These are phyloP conservation scores for Andrographis paniculata DNA, from an alignment of 305 asterid species.

Conservation along the genomic window DNA sequence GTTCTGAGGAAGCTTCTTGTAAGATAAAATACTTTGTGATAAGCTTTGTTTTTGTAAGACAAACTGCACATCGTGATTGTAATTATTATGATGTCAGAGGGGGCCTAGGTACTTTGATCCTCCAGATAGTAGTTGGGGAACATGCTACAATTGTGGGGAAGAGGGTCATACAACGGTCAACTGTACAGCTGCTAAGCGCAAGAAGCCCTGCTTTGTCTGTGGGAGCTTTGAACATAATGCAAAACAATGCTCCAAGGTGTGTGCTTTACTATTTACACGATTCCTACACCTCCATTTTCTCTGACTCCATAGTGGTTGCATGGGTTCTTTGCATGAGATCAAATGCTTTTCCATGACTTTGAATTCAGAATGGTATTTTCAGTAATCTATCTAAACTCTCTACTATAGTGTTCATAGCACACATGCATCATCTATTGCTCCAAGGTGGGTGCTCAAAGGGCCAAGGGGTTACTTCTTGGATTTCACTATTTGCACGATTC, in stretches of 20 bases:
- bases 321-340: too few species aligned
- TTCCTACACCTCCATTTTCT: too few species aligned
- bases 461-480: neutral
- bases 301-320: neutral
- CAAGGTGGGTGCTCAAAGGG: constrained; percentile 20
- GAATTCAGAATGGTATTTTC: too few species aligned
- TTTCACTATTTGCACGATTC: too few species aligned
- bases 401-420: too few species aligned
- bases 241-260: constrained; percentile 70
- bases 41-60: constrained; percentile 25
- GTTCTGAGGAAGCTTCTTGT: constrained; percentile 92
- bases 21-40: constrained; percentile 48
- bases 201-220: constrained; percentile 93
- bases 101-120: constrained; percentile 99
- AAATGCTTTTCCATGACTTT: too few species aligned
- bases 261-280: too few species aligned
- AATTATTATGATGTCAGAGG: constrained; percentile 55
- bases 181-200: constrained; percentile 78
- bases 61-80: constrained; percentile 18
- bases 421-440: too few species aligned
- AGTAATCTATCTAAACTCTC: too few species aligned
- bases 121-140: constrained; percentile 84
- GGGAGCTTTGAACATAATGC: constrained; percentile 86
- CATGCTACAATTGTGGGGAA: constrained; percentile 96
- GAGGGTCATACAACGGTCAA: constrained; percentile 72